These are phyloP conservation scores for Candida silvicultrix DNA, from an alignment of 805 yeast species.

Conservation along the genomic window DNA sequence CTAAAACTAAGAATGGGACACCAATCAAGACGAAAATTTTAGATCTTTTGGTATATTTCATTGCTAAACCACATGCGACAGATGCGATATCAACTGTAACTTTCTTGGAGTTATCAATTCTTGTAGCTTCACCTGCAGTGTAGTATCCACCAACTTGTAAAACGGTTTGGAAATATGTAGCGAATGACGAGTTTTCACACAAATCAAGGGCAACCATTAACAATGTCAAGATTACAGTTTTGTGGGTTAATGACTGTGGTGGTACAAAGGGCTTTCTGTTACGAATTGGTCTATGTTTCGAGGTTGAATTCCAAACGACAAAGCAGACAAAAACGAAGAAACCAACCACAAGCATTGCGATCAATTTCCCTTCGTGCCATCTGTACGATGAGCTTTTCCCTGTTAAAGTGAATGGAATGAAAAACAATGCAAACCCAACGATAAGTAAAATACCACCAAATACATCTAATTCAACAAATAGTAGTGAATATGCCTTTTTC, in stretches of 20 bases:
- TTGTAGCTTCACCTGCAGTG: slow-evolving; percentile 23
- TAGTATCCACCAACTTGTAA: slow-evolving; percentile 25
- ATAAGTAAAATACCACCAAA: slow-evolving; percentile 18
- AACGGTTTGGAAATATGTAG: slow-evolving; percentile 21
- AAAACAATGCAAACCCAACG: slow-evolving; percentile 20
- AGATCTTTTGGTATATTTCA: slow-evolving; percentile 25
- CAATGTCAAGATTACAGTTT: slow-evolving; percentile 15
- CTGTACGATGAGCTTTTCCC: slow-evolving; percentile 17
- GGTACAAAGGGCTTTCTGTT: slow-evolving; percentile 22
- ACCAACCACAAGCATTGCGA: slow-evolving; percentile 24
- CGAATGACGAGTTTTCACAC: slow-evolving; percentile 20
- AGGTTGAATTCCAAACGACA: slow-evolving; percentile 18
- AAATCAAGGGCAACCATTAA: slow-evolving; percentile 19
- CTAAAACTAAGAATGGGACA: slow-evolving; percentile 18
- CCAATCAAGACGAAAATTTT: slow-evolving; percentile 20
- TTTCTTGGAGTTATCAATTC: slow-evolving; percentile 26
- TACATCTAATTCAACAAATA: slow-evolving; percentile 18
- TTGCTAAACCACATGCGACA: slow-evolving; percentile 20
- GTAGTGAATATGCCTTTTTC: slow-evolving; percentile 9
- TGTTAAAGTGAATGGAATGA: slow-evolving; percentile 24
- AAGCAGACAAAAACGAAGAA: slow-evolving; percentile 12
- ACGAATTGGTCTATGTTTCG: slow-evolving; percentile 4
- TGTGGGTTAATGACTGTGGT: slow-evolving; percentile 15
- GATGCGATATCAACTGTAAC: slow-evolving; percentile 21
- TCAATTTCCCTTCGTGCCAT: slow-evolving; percentile 17